A percentile compares a stretch with the other conserved stretches of the same genome.
Conservation (phyloP, 2,329 filamentous ascomycete species). For the Cladophialophora bantiana region DNA sequence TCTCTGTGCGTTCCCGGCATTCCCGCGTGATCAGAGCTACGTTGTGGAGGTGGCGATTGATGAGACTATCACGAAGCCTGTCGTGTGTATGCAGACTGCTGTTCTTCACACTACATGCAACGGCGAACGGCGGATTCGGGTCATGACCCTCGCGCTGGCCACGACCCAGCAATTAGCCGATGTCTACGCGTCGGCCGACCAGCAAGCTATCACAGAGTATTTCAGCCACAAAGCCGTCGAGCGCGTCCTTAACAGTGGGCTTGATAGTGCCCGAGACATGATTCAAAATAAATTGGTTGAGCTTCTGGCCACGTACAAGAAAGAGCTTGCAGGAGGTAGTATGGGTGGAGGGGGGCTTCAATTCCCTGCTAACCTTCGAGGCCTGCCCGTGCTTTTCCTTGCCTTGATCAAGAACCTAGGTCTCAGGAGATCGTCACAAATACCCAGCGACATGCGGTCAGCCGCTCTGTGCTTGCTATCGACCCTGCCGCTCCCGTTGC, state of each 20-base stretch:
- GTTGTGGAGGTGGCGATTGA: constrained; percentile 98
- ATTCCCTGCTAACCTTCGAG: constrained; percentile 90
- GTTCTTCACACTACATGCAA: constrained; percentile 98
- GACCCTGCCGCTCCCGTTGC: constrained; percentile 56
- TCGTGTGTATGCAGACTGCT: constrained; percentile 91
- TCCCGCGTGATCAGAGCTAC: constrained; percentile 95
- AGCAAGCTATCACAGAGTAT: constrained; percentile 89
- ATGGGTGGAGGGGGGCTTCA: constrained; percentile 91
- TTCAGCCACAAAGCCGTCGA: constrained; percentile 99
- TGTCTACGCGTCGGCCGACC: constrained; percentile 92
- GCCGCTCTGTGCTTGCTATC: constrained; percentile 93
- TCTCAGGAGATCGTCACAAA: constrained; percentile 89
- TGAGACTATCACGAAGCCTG: constrained; percentile 87
- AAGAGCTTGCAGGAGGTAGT: constrained; percentile 93
- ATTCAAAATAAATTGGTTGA: constrained; percentile 91
- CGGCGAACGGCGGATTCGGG: constrained; percentile 91
- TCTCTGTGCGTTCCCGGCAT: constrained; percentile 95
- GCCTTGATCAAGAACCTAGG: constrained; percentile 96
- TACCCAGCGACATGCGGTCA: constrained; percentile 90
- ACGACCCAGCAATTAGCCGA: constrained; percentile 91
- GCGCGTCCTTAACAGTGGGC: constrained; percentile 79
- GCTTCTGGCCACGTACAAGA: constrained; percentile 92
- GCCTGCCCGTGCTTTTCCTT: constrained; percentile 87
- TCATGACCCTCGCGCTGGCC: constrained; percentile 89
- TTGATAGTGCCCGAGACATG: constrained; percentile 90